Percentiles rank a stretch among this genome's conserved stretches.
Evolutionary conservation across 2,329 filamentous ascomycete genomes (phyloP).

Genomic region (Penicillium concentricum): DNA sequence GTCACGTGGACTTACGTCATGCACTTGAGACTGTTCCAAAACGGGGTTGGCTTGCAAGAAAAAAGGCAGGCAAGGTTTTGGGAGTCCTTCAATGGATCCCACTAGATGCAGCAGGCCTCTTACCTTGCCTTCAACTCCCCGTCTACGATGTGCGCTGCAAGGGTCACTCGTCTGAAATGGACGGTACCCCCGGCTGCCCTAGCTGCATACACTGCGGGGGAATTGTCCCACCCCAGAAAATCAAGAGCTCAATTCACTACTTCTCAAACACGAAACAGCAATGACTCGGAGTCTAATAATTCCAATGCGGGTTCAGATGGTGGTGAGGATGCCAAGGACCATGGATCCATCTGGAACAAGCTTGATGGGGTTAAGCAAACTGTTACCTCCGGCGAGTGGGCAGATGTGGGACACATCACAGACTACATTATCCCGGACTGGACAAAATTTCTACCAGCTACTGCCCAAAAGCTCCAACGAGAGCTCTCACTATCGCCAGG

Average conservation of each 20-base stretch:
- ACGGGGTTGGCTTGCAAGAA: constrained; percentile 3
- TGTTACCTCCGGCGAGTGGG: constrained; percentile 43
- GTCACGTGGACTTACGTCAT: constrained; percentile 23
- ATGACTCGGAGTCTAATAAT: constrained; percentile 14
- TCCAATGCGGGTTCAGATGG: not conserved
- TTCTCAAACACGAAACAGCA: constrained; percentile 9
- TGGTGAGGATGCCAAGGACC: constrained; percentile 20
- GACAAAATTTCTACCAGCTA: constrained; percentile 72
- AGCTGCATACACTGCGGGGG: constrained; percentile 28
- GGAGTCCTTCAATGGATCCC: constrained; percentile 14
- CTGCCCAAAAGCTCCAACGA: constrained; percentile 77
- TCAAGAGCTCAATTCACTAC: constrained; percentile 27
- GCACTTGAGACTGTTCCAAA: not conserved
- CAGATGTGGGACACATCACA: constrained; percentile 57
- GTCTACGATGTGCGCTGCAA: constrained; percentile 36
- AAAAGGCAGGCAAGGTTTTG: constrained; percentile 13
- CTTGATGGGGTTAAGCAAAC: constrained; percentile 42
- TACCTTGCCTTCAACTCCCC: constrained; percentile 17
- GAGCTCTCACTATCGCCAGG: constrained; percentile 86
- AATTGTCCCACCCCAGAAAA: constrained; percentile 27
- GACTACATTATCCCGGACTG: constrained; percentile 77
- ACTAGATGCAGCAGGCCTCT: constrained; percentile 23
- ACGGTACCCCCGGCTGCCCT: constrained; percentile 36
- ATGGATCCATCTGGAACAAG: constrained; percentile 45
- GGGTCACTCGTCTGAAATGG: constrained; percentile 35